Evolutionary conservation across 176 grass and related monocot genomes (phyloP).

Genomic region (Alopecurus myosuroides): DNA sequence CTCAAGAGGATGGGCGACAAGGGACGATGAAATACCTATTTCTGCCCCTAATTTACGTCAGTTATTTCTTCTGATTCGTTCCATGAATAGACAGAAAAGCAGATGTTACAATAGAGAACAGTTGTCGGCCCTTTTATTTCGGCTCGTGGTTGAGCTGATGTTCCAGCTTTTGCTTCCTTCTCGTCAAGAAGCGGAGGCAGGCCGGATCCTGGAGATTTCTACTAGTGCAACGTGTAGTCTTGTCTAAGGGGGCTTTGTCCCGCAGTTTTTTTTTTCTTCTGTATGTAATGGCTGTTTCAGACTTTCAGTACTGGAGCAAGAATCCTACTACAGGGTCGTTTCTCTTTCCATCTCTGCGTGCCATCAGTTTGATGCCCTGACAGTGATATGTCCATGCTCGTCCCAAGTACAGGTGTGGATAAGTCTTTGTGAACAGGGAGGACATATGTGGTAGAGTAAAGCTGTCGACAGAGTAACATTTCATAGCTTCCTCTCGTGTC

Average conservation of each 20-base stretch:
- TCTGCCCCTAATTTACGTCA: not conserved
- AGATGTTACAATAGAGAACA: not conserved
- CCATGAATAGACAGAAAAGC: not conserved
- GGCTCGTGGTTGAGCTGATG: not conserved
- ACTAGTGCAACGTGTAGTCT: conserved; percentile 35
- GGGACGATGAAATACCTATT: conserved; percentile 8
- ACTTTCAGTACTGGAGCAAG: conserved; percentile 24
- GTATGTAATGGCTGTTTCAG: conserved; percentile 29
- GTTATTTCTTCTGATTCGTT: not conserved
- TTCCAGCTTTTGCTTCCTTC: conserved; percentile 27
- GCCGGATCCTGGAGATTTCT: not conserved
- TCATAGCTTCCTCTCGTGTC: not conserved
- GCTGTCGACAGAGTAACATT: not conserved
- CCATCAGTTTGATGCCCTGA: conserved; percentile 36
- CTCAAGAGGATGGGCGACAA: conserved; percentile 47
- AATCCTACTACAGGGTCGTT: conserved; percentile 32
- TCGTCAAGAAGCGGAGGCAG: conserved; percentile 19
- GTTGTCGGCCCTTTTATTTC: conserved; percentile 1
- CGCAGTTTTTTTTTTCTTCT: conserved; percentile 18
- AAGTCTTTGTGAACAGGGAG: not conserved
- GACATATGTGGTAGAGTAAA: not conserved
- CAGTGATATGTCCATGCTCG: conserved; percentile 30
- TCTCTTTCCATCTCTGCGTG: conserved; percentile 21
- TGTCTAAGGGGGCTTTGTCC: conserved; percentile 24
- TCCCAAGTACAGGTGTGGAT: not conserved